Conservation (phyloP, 2,329 filamentous ascomycete genomes). For the Sporothrix variecibatus region DNA sequence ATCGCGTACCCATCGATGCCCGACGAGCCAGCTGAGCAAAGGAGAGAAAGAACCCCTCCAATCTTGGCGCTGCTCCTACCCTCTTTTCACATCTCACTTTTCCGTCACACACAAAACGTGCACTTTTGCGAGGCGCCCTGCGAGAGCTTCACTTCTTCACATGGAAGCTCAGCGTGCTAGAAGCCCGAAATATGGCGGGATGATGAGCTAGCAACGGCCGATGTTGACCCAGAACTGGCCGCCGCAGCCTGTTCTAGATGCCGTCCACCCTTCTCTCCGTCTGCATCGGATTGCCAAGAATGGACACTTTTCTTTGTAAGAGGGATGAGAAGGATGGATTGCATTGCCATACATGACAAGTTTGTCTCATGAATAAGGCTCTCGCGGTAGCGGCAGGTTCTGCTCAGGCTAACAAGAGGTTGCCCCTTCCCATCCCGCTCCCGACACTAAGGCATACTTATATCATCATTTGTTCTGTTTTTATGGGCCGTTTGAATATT, state of each 20-base stretch:
- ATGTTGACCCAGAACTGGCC: not conserved
- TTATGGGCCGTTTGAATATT: not conserved
- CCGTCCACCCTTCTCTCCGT: not conserved
- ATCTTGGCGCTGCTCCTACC: conserved; percentile 4
- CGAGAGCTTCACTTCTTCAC: not conserved
- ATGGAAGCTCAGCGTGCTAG: not conserved
- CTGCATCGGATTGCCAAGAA: not conserved
- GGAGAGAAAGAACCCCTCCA: not conserved
- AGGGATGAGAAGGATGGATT: not conserved
- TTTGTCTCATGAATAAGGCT: not conserved
- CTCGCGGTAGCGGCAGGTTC: not conserved
- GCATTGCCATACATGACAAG: not conserved
- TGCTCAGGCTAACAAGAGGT: not conserved
- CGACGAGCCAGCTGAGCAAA: not conserved
- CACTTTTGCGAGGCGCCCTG: too few species aligned
- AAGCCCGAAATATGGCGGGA: not conserved
- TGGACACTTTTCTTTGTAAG: not conserved
- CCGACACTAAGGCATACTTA: not conserved
- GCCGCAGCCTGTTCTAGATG: not conserved
- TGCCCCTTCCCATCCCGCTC: not conserved
- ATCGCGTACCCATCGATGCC: not conserved
- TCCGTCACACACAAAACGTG: not conserved
- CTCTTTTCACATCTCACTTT: conserved; percentile 5
- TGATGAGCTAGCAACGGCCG: not conserved
- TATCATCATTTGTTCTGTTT: not conserved